Evolutionary conservation across 495 filamentous ascomycete genomes (phyloP), one percentile per base, ranked within the genome.

Genomic region (Aspergillus nidulans): DNA sequence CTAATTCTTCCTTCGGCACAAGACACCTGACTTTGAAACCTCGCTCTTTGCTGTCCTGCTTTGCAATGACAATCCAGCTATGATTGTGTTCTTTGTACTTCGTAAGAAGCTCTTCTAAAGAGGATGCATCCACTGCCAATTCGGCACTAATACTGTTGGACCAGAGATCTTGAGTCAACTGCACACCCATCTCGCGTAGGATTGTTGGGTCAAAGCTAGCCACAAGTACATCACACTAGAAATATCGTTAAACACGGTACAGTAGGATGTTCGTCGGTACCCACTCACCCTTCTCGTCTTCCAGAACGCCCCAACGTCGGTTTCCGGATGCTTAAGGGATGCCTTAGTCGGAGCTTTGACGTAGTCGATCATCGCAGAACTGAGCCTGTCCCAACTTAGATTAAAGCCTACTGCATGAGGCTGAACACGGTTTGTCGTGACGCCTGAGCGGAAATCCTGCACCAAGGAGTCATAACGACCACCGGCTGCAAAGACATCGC

Each of bases 391-490:
- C 82, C 90, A 96, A 23, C 89, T 89, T 32, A 98, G 73, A 59
- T 92, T 92, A 64, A 97, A 95, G 3, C 94, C 94, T 34, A 97
- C 94, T 9, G 89, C 92, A 61, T 92, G 90, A 4, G 72, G 69
- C 41, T 74, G 73, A 6, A 69, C 60, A 28, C 69, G 67, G 28
- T 52, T 74, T 28, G 72, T 69, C 39, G 74, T 36, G 32, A 68
- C 66, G 38, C 70, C 73, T 5, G 75, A 73, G 25, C 68, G 62
- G 21, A 75, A 75, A 28, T 77, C 71, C 48, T 74, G 71, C 32
- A 98, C 92, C 40, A 98, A 73, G 19, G 81, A 79, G 65, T 98
- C 94, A 67, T 97, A 98, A 24, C 94, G 85, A 24, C 94, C 94
- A 45, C 94, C 94, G 30, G 92, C 94, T 1, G 92, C 94, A 60